Evolutionary conservation across 2,329 filamentous ascomycete species (phyloP).

Genomic region (Fusarium nematophilum): DNA sequence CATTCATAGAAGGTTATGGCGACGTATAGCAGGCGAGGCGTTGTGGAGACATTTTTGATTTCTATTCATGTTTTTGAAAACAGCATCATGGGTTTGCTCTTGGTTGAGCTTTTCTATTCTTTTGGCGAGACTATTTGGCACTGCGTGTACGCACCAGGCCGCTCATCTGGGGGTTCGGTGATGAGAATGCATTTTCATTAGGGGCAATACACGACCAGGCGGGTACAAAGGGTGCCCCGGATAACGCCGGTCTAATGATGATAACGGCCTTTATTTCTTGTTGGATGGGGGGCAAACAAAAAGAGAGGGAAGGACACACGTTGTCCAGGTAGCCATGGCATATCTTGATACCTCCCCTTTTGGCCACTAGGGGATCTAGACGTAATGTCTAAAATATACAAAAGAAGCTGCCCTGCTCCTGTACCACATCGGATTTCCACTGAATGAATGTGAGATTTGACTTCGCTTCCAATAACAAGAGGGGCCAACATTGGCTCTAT

Average conservation of each 20-base stretch:
- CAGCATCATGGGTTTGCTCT: slow-evolving; percentile 23
- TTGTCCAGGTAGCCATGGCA: slow-evolving; percentile 32
- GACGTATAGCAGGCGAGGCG: slow-evolving; percentile 38
- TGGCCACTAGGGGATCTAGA: slow-evolving; percentile 26
- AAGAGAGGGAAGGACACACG: slow-evolving; percentile 22
- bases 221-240: slow-evolving; percentile 20
- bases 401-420: slow-evolving; percentile 2
- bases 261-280: slow-evolving; percentile 34
- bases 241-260: slow-evolving; percentile 32
- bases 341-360: slow-evolving; percentile 13
- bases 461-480: too few species aligned
- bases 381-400: slow-evolving; percentile 40
- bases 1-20: slow-evolving; percentile 29
- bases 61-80: slow-evolving; percentile 8
- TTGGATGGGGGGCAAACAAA: slow-evolving; percentile 34
- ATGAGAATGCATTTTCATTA: slow-evolving; percentile 36
- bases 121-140: slow-evolving; percentile 38
- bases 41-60: slow-evolving; percentile 22
- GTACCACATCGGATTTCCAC: neutral
- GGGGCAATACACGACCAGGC: slow-evolving; percentile 23
- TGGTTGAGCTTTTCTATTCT: slow-evolving; percentile 18
- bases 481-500: too few species aligned
- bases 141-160: slow-evolving; percentile 43
- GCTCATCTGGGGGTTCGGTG: slow-evolving; percentile 13
- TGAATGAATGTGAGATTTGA: neutral